These are phyloP conservation scores for Nidularia pulvinata DNA, from an alignment of 768 basidiomycete species.

Conservation along the genomic window DNA sequence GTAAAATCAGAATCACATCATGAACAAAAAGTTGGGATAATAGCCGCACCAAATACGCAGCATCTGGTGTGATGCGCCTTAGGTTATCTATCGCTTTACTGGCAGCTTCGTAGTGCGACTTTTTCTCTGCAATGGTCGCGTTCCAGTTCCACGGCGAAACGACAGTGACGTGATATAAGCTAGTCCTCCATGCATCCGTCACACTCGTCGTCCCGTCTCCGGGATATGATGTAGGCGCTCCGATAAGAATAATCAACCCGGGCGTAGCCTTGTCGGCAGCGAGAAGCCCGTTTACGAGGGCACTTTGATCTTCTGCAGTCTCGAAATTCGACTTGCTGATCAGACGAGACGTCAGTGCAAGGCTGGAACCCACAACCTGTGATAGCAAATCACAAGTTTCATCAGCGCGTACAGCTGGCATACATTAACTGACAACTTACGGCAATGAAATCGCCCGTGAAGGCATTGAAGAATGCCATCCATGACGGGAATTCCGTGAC, in stretches of 20 bases:
- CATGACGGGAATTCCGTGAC: slow-evolving; percentile 41
- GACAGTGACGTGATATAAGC: slow-evolving; percentile 44
- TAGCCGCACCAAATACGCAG: slow-evolving; percentile 39
- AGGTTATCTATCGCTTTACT: slow-evolving; percentile 37
- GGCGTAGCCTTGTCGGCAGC: slow-evolving; percentile 31
- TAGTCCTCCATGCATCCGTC: slow-evolving; percentile 40
- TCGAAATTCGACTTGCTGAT: slow-evolving; percentile 36
- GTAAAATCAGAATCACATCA: not conserved
- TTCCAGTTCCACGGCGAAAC: slow-evolving; percentile 45
- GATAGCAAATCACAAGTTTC: not conserved
- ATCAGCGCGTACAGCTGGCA: slow-evolving; percentile 1
- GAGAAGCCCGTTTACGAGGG: slow-evolving; percentile 32
- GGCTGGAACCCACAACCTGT: slow-evolving; percentile 35
- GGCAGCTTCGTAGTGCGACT: slow-evolving; percentile 23
- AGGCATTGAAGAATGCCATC: slow-evolving; percentile 34
- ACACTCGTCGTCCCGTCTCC: slow-evolving; percentile 36
- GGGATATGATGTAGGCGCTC: slow-evolving; percentile 31
- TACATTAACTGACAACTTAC: slow-evolving; percentile 17
- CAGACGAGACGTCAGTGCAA: slow-evolving; percentile 43
- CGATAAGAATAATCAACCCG: slow-evolving; percentile 39
- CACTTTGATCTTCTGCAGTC: slow-evolving; percentile 20
- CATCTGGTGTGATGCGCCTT: slow-evolving; percentile 38
- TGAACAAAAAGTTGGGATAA: not conserved
- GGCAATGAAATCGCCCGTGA: slow-evolving; percentile 33
- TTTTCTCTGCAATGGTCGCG: slow-evolving; percentile 33